phyloP scores from a whole-genome alignment of 2,329 filamentous ascomycete genomes.

The Stenocarpella maydis region DNA sequence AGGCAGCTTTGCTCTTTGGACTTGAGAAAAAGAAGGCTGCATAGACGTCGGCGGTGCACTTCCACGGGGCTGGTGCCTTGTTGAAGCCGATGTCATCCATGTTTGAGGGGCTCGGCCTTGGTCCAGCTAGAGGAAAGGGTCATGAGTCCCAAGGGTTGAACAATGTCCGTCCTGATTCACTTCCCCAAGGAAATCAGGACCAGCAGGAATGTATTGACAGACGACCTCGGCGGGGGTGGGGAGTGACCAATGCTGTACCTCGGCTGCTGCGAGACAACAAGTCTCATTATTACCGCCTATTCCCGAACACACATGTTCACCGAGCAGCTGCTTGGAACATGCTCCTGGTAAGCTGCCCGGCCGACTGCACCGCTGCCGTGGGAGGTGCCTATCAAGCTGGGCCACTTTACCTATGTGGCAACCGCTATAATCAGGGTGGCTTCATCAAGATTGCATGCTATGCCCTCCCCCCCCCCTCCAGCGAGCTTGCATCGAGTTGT shows the following conservation, averaged over 20 bases:
- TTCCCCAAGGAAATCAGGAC: neutral
- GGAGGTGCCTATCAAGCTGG: too few species aligned
- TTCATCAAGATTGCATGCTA: too few species aligned
- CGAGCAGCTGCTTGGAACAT: neutral
- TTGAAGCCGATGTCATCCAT: constrained; percentile 15
- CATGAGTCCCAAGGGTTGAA: too few species aligned
- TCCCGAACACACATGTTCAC: neutral
- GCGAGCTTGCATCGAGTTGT: too few species aligned
- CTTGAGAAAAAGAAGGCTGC: constrained; percentile 51
- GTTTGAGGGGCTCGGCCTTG: too few species aligned
- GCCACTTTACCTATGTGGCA: too few species aligned
- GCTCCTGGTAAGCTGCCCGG: too few species aligned
- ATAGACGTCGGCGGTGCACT: constrained; percentile 54
- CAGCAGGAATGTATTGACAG: neutral
- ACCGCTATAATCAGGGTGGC: too few species aligned
- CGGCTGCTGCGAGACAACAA: neutral
- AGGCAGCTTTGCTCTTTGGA: constrained; percentile 37
- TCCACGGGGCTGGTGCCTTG: constrained; percentile 51
- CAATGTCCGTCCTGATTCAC: too few species aligned
- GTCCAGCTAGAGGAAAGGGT: too few species aligned
- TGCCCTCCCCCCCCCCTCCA: too few species aligned
- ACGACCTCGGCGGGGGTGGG: neutral
- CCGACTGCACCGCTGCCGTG: too few species aligned
- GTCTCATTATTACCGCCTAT: neutral
- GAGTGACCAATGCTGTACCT: neutral